These are phyloP conservation scores for Prunus mira DNA, from an alignment of 306 rosid species.

Conservation along the genomic window DNA sequence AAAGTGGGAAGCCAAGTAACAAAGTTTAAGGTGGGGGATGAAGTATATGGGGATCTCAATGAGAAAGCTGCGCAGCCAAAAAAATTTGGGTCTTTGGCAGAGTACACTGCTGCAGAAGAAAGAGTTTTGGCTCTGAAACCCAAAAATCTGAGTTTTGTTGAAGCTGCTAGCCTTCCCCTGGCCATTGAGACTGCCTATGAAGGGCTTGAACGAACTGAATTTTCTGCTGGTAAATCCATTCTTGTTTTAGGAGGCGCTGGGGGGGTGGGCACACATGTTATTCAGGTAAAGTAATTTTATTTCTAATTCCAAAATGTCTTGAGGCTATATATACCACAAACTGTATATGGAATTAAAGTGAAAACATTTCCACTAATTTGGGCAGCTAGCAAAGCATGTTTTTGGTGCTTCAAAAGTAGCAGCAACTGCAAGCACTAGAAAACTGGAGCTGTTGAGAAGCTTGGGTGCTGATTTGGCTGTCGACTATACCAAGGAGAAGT, in stretches of 20 bases:
- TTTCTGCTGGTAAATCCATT: slow-evolving; percentile 53
- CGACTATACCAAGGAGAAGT: slow-evolving; percentile 60
- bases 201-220: slow-evolving; percentile 45
- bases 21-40: slow-evolving; percentile 66
- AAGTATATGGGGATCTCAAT: slow-evolving; percentile 61
- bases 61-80: slow-evolving; percentile 34
- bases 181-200: slow-evolving; percentile 64
- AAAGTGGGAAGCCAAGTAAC: slow-evolving; percentile 59
- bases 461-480: slow-evolving; percentile 60
- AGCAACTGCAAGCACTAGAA: slow-evolving; percentile 61
- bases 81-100: slow-evolving; percentile 56
- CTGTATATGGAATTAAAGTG: background rate
- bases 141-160: slow-evolving; percentile 53
- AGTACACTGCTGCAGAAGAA: slow-evolving; percentile 67
- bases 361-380: background rate
- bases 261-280: slow-evolving; percentile 55
- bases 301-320: background rate
- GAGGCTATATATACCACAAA: no score
- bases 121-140: slow-evolving; percentile 61
- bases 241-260: slow-evolving; percentile 82
- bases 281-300: slow-evolving; percentile 46
- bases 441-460: slow-evolving; percentile 47
- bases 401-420: slow-evolving; percentile 64
- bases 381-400: slow-evolving; percentile 63
- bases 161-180: slow-evolving; percentile 79